Evolutionary conservation across 2,329 filamentous ascomycete genomes (phyloP).

Genomic region (Geosmithia putterillii): DNA sequence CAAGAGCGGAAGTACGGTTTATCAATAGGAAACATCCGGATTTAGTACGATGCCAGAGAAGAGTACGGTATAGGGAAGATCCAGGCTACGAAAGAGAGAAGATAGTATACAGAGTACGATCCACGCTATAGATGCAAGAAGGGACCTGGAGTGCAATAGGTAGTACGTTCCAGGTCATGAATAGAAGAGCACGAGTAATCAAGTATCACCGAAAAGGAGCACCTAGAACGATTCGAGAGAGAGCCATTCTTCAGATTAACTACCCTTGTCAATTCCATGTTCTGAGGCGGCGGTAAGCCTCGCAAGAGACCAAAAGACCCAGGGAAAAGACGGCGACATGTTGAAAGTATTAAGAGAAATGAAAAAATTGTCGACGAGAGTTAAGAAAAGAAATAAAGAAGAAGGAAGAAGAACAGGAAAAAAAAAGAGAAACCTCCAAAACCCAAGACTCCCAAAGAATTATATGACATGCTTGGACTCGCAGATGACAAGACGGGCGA

Average conservation of each 20-base stretch:
- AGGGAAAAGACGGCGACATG: not conserved
- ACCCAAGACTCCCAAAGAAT: conserved; percentile 25
- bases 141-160: too few relatives aligned
- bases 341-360: not conserved
- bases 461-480: conserved; percentile 18
- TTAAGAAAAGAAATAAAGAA: too few relatives aligned
- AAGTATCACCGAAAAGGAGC: not conserved
- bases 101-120: too few relatives aligned
- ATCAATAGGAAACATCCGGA: too few relatives aligned
- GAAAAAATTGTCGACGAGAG: too few relatives aligned
- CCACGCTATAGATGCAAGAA: too few relatives aligned
- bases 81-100: too few relatives aligned
- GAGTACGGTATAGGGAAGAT: too few relatives aligned
- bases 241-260: not conserved
- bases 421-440: conserved; percentile 15
- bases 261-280: not conserved
- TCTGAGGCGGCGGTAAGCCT: not conserved
- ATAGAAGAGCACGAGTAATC: not conserved
- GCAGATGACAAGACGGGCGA: conserved; percentile 8
- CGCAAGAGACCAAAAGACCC: not conserved
- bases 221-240: not conserved
- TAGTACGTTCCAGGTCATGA: too few relatives aligned
- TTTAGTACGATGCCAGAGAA: too few relatives aligned
- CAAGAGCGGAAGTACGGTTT: too few relatives aligned
- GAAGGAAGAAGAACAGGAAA: not conserved